Conservation (phyloP, 2,329 filamentous ascomycete genomes). For the Ophiosphaerella herpotricha region DNA sequence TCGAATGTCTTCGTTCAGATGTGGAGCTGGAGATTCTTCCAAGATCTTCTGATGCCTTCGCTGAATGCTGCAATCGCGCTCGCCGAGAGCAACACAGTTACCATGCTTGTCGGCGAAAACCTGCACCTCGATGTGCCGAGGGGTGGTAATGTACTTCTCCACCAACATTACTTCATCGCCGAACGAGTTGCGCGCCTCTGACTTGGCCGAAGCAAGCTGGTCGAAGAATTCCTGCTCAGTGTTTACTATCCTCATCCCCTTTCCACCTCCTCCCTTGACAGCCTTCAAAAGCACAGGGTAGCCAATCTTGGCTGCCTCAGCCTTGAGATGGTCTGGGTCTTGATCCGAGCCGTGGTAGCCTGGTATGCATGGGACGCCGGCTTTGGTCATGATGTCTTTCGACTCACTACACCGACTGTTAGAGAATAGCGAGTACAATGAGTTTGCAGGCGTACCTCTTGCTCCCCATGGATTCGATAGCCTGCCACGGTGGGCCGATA, state of each 20-base stretch:
- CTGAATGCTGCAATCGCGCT: slow-evolving; percentile 70
- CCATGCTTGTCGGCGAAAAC: slow-evolving; percentile 69
- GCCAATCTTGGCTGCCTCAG: slow-evolving; percentile 73
- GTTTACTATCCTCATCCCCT: slow-evolving; percentile 69
- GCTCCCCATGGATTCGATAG: slow-evolving; percentile 84
- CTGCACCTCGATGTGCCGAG: slow-evolving; percentile 69
- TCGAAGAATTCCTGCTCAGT: slow-evolving; percentile 62
- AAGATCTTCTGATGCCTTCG: slow-evolving; percentile 69
- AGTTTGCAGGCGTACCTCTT: slow-evolving; percentile 64
- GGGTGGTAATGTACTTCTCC: slow-evolving; percentile 70
- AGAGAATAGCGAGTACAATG: background rate
- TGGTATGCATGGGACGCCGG: slow-evolving; percentile 94
- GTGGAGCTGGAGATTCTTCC: slow-evolving; percentile 68
- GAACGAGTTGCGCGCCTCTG: slow-evolving; percentile 67
- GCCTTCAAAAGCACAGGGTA: slow-evolving; percentile 69
- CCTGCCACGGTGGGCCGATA: slow-evolving; percentile 83
- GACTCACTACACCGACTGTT: slow-evolving; percentile 59
- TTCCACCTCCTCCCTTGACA: slow-evolving; percentile 69
- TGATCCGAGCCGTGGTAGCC: slow-evolving; percentile 93
- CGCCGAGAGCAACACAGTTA: slow-evolving; percentile 66
- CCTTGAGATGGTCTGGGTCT: slow-evolving; percentile 63
- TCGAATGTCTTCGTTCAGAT: slow-evolving; percentile 62
- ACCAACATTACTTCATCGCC: slow-evolving; percentile 70
- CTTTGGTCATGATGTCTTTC: slow-evolving; percentile 94
- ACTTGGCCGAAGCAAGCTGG: slow-evolving; percentile 66